Base-by-base conservation (phyloP, 805 yeast genomes). In the Wickerhamomyces sydowiorum region DNA sequence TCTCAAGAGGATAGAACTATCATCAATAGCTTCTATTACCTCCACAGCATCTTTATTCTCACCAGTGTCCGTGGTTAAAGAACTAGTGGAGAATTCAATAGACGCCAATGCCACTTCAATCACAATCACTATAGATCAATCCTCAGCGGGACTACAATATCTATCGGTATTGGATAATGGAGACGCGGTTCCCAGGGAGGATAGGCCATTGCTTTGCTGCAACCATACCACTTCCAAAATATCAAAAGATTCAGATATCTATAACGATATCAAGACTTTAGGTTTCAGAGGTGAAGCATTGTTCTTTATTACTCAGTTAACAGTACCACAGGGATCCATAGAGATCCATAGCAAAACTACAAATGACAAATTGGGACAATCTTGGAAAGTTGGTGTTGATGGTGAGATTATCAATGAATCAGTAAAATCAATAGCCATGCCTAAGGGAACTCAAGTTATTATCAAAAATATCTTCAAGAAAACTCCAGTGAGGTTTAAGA, bases 1-100 rank as follows among this genome's bases (percentile, higher is more conserved):
- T n/a, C 7, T 32, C 10, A 19, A 19, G 7, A 9, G 15, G 17
- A 32, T 32, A 3, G 15, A 19, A 19, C 23, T 32, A 19, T 12
- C 15, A 9, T 18, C 35, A 4, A 12, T 20, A 3, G 24, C 23
- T 13, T 32, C 35, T 7, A 37, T 37, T n/a, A 37, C 39, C 14
- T 37, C 39, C 10, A 27, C 21, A 6, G 21, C 39, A 3, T 27
- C 33, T 6, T 10, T 37, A 10, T 37, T 18, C 21, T 37, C 86
- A 9, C 96, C 97, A 0, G 82, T 88, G 7, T 89, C 89, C 59
- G 96, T 96, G 0, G 65, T 90, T 33, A 89, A 89, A 58, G 97
- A 89, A 59, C 65, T 90, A 66, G 64, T 90, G 46, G 97, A 89
- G 61, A 89, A 89, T 64, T 75, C 93, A 12, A 78, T 89, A 13